These are phyloP conservation scores for Aspergillus persii DNA, from an alignment of 2,329 filamentous ascomycete species.

Conservation along the genomic window DNA sequence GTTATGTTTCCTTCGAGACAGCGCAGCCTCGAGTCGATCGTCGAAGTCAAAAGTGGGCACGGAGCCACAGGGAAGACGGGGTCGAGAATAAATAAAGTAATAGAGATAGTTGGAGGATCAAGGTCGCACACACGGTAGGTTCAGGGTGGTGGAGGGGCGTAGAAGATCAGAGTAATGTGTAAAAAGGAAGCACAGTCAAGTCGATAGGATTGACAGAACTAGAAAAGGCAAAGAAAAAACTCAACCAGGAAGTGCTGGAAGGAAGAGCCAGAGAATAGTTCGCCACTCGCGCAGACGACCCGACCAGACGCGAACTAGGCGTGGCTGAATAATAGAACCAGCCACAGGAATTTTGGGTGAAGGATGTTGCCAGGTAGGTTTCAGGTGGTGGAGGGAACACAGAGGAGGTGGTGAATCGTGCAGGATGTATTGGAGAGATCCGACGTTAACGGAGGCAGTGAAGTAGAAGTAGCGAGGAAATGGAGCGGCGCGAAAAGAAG, in stretches of 20 bases:
- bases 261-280: slow-evolving; percentile 33
- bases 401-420: too few relatives aligned
- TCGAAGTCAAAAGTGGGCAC: neutral
- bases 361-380: neutral
- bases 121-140: neutral
- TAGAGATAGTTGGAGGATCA: neutral
- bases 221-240: slow-evolving; percentile 12
- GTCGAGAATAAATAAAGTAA: neutral
- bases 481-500: neutral
- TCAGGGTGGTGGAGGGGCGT: neutral
- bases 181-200: slow-evolving; percentile 2
- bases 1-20: neutral
- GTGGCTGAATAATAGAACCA: slow-evolving; percentile 17
- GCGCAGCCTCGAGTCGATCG: neutral
- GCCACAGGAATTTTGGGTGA: slow-evolving; percentile 11
- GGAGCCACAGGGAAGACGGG: neutral
- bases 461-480: neutral
- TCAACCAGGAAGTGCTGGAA: slow-evolving; percentile 18
- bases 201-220: slow-evolving; percentile 6
- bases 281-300: slow-evolving; percentile 28
- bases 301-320: slow-evolving; percentile 19
- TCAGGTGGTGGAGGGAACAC: too few relatives aligned
- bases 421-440: neutral
- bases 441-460: neutral
- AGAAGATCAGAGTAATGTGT: neutral